Base-by-base conservation (phyloP, 306 rosid species). In the Lagenaria siceraria region DNA sequence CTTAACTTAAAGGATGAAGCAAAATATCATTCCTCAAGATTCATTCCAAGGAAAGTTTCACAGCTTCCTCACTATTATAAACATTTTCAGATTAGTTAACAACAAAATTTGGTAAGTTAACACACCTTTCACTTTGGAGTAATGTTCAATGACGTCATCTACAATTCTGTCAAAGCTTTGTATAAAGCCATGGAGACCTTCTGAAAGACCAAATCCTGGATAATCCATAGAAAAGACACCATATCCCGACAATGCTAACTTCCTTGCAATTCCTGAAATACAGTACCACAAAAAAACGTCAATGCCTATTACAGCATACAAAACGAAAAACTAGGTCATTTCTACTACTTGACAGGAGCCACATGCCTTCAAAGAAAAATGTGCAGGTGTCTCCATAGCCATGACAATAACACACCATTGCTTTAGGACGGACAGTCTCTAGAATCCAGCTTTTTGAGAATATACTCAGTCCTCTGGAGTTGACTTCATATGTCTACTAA, bases 181-280 rank as follows among this genome's bases (percentile, higher is more conserved):
- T 82, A 95, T 84, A 83, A 81, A 83, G 82, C 92, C 46, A 81
- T 95, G 99, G 33, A 95, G 97, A 77, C 99, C 99, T 82, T 89
- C 93, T 46, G 99, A 95, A 80, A 95, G 97, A 71, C 99, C 99
- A 64, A 95, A 89, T 58, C 99, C 99, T 0, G 97, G 97, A 82
- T 88, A 95, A 82, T 95, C 99, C 97, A 95, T 92, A 49, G 99
- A 91, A 54, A 92, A 89, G 85, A 92, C 99, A 40, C 88, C 92
- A 80, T 82, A 95, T 74, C 97, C 97, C 52, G 85, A 54, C 68
- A 78, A 80, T 9, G 88, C 99, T 70, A 95, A 79, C 86, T 88
- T 92, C 80, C 97, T 87, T 8, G 99, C 99, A 72, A 89, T 78
- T 80, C 99, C 98, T 93, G 92, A 69, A 17, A 14, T 71, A 81